Evolutionary conservation across 768 basidiomycete genomes (phyloP).

Genomic region (Artomyces pyxidatus): DNA sequence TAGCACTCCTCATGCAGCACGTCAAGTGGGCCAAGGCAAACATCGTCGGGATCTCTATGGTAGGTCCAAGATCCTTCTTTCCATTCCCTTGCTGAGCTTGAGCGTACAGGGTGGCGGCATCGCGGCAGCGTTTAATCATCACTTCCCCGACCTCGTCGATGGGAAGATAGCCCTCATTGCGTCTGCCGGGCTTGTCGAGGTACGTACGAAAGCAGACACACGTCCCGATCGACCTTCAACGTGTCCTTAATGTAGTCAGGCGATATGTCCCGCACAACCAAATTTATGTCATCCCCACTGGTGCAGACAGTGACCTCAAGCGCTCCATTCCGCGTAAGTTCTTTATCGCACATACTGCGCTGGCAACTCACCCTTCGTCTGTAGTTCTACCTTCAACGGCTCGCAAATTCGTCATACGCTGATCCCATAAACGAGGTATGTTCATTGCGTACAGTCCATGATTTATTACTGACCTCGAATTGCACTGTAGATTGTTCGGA

Average conservation of each 20-base stretch:
- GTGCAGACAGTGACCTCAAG: slow-evolving; percentile 62
- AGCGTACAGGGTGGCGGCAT: slow-evolving; percentile 59
- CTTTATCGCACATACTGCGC: slow-evolving; percentile 1
- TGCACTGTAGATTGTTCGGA: slow-evolving; percentile 49
- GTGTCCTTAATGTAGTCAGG: slow-evolving; percentile 30
- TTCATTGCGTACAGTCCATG: neutral
- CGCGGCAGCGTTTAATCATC: slow-evolving; percentile 58
- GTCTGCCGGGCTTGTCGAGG: slow-evolving; percentile 64
- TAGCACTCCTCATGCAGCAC: slow-evolving; percentile 79
- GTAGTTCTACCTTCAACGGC: slow-evolving; percentile 27
- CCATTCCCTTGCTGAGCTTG: neutral
- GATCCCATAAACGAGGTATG: slow-evolving; percentile 24
- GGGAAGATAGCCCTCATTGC: slow-evolving; percentile 60
- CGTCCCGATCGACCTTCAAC: neutral
- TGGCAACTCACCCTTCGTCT: neutral
- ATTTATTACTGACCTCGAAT: neutral
- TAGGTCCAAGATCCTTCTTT: slow-evolving; percentile 18
- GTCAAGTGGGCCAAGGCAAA: slow-evolving; percentile 61
- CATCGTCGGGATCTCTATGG: slow-evolving; percentile 74
- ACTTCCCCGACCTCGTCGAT: slow-evolving; percentile 66
- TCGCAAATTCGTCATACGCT: slow-evolving; percentile 22
- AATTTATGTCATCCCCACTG: slow-evolving; percentile 71
- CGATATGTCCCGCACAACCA: slow-evolving; percentile 67
- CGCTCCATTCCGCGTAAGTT: slow-evolving; percentile 48
- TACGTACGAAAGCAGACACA: no score